These are phyloP conservation scores for Platanthera guangdongensis DNA, from an alignment of 106 monocot genomes.

Conservation along the genomic window DNA sequence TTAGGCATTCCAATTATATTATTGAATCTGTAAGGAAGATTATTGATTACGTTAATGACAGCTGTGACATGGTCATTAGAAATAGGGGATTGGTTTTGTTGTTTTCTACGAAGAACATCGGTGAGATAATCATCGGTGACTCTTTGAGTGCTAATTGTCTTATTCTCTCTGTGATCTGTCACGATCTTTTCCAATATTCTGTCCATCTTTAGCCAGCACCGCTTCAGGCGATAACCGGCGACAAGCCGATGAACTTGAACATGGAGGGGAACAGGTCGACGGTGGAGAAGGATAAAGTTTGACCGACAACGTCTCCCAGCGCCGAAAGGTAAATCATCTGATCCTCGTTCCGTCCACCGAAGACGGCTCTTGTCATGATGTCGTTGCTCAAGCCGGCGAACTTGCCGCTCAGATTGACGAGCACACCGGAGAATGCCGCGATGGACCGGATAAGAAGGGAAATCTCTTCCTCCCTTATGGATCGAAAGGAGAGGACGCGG, in stretches of 20 bases:
- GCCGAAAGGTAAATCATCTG: background rate
- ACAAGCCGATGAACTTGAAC: background rate
- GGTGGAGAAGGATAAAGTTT: background rate
- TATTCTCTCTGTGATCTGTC: background rate
- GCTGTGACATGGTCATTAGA: background rate
- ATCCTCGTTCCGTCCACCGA: background rate
- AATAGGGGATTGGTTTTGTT: background rate
- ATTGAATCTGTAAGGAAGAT: background rate
- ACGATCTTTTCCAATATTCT: background rate
- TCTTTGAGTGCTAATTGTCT: background rate
- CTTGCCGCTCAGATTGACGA: background rate
- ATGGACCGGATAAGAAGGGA: background rate
- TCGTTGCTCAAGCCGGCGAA: background rate
- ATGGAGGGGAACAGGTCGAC: constrained; percentile 13
- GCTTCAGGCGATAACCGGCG: background rate
- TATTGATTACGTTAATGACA: background rate
- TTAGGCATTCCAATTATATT: background rate
- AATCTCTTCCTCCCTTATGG: constrained; percentile 5
- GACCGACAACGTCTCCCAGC: background rate
- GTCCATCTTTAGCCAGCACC: background rate
- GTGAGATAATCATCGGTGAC: background rate
- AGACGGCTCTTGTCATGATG: background rate
- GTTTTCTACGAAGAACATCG: constrained; percentile 2
- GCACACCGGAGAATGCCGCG: background rate
- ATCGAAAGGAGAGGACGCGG: background rate